Percentiles rank a stretch among this genome's conserved stretches.
Conservation (phyloP, 805 yeast species). For the Teunomyces kruisii region DNA sequence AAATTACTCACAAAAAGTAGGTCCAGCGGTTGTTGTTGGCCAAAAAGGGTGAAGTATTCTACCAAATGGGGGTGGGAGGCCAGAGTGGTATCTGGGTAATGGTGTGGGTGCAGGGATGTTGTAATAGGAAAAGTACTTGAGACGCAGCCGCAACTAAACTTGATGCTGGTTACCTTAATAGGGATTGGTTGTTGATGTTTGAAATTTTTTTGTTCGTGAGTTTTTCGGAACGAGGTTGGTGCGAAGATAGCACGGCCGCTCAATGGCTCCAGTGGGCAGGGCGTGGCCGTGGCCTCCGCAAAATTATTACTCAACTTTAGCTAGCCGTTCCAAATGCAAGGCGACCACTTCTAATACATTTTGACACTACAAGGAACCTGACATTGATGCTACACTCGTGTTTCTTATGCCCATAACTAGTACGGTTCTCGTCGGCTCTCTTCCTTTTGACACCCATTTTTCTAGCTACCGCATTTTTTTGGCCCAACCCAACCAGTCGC, state of each 20-base stretch:
- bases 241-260: constrained; percentile 1
- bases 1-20: background rate
- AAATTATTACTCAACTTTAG: background rate
- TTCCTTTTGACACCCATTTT: too few relatives aligned
- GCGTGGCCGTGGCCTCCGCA: background rate
- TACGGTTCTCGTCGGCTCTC: too few relatives aligned
- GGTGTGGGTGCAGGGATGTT: background rate
- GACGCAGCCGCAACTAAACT: background rate
- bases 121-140: background rate
- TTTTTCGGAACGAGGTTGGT: constrained; percentile 1
- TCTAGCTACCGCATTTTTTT: too few relatives aligned
- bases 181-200: constrained; percentile 4
- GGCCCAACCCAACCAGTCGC: too few relatives aligned
- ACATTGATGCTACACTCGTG: too few relatives aligned
- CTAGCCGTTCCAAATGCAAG: too few relatives aligned
- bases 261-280: background rate
- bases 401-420: too few relatives aligned
- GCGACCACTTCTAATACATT: too few relatives aligned
- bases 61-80: background rate
- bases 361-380: too few relatives aligned
- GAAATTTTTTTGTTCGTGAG: constrained; percentile 4
- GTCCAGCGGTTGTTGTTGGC: background rate
- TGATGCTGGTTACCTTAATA: background rate
- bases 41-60: background rate
- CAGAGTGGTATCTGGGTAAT: background rate